Evolutionary conservation across 1,284 basidiomycete genomes (phyloP).

Genomic region (Boletus semigastroideus): DNA sequence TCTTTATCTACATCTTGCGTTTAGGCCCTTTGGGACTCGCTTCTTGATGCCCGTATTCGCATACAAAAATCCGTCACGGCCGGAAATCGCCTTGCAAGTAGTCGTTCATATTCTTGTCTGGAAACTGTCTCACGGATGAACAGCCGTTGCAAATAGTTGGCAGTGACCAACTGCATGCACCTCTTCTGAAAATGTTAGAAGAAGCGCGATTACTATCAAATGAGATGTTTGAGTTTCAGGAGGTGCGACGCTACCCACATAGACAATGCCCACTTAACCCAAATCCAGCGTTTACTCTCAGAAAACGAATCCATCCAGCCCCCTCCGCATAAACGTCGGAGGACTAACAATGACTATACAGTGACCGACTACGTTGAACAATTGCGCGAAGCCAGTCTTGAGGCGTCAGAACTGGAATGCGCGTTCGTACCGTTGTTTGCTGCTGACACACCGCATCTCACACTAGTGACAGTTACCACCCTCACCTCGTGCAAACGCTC

Average conservation of each 20-base stretch:
- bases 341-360: conserved; percentile 24
- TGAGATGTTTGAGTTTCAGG: conserved; percentile 68
- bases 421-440: conserved; percentile 41
- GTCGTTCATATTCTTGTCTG: conserved; percentile 14
- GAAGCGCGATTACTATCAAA: conserved; percentile 62
- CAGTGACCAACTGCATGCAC: conserved; percentile 37
- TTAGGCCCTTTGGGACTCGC: conserved; percentile 79
- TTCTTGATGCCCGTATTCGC: conserved; percentile 86
- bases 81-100: conserved; percentile 61
- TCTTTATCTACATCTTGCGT: conserved; percentile 12
- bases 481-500: conserved; percentile 71
- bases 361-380: conserved; percentile 24
- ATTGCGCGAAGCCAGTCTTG: conserved; percentile 45
- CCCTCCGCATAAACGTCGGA: conserved; percentile 63
- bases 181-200: conserved; percentile 51
- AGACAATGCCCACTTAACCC: conserved; percentile 15
- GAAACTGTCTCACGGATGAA: conserved; percentile 21
- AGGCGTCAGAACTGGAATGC: conserved; percentile 53
- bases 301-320: conserved; percentile 47
- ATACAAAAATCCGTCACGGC: conserved; percentile 77
- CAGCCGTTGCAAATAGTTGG: conserved; percentile 21
- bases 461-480: conserved; percentile 52
- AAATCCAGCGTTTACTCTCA: conserved; percentile 43
- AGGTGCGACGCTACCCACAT: conserved; percentile 39
- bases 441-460: conserved; percentile 11